Conservation (phyloP, 306 rosid species). For the Nissolia schottii region DNA sequence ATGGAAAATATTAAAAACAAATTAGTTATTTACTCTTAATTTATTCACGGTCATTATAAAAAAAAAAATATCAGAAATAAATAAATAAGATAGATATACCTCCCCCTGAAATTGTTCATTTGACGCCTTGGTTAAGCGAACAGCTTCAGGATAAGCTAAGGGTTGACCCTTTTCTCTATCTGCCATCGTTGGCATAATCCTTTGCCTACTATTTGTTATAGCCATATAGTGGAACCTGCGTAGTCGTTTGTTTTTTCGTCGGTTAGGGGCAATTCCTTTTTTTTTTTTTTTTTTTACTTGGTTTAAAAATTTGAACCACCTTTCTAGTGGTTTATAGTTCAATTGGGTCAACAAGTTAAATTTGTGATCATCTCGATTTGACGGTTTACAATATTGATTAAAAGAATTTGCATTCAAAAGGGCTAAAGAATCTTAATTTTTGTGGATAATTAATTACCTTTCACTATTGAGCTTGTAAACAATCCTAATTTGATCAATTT, state of each 20-base stretch:
- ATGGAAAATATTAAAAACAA: too few relatives aligned
- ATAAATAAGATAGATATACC: conserved; percentile 19
- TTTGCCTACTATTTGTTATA: conserved; percentile 49
- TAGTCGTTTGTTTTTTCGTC: background rate
- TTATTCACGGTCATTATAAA: too few relatives aligned
- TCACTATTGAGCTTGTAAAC: conserved; percentile 47
- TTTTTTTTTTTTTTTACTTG: background rate
- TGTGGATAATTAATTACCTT: conserved; percentile 44
- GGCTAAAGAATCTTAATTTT: too few relatives aligned
- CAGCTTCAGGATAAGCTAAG: conserved; percentile 71
- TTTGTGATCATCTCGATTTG: too few relatives aligned
- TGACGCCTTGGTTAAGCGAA: conserved; percentile 44
- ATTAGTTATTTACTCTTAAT: too few relatives aligned
- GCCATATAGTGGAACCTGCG: conserved; percentile 72
- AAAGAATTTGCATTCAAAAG: too few relatives aligned
- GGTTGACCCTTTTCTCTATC: conserved; percentile 35
- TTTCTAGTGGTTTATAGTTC: too few relatives aligned
- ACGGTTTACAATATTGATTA: too few relatives aligned
- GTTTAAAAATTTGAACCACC: too few relatives aligned
- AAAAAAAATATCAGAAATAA: too few relatives aligned
- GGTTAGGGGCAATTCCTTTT: background rate
- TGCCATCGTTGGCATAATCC: conserved; percentile 49
- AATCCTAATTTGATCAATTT: conserved; percentile 45
- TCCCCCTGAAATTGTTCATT: conserved; percentile 49
- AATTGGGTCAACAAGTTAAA: too few relatives aligned